Percentiles rank a stretch among this genome's conserved stretches.
Conservation (phyloP, 345 rosid species). For the Citrus unshiu region DNA sequence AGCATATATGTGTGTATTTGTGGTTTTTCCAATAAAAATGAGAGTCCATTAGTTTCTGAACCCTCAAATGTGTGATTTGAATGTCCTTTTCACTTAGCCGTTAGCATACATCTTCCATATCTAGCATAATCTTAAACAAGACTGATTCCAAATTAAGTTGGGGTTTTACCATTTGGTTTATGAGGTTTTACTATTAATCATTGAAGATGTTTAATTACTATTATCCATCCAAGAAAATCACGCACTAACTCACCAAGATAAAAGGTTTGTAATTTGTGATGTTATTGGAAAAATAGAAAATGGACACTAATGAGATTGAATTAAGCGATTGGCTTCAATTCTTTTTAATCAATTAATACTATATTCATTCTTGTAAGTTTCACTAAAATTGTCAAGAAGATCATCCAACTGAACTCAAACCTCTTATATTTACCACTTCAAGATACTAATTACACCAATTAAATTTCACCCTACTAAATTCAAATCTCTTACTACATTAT, state of each 20-base stretch:
- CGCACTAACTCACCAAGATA: not conserved
- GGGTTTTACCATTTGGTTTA: too few species aligned
- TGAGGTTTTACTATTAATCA: not conserved
- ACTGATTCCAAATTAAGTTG: not conserved
- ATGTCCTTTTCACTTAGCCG: not conserved
- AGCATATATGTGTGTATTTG: accelerated
- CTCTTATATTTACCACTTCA: not conserved
- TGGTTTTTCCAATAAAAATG: too few species aligned
- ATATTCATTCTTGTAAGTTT: not conserved
- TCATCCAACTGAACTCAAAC: not conserved
- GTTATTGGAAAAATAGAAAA: not conserved
- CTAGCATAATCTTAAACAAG: not conserved
- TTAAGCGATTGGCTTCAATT: not conserved
- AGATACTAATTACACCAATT: too few species aligned
- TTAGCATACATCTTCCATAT: not conserved
- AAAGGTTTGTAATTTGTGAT: not conserved
- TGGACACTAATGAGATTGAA: not conserved
- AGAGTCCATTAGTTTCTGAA: not conserved
- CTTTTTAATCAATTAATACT: too few species aligned
- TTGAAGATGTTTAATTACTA: not conserved
- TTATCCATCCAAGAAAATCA: not conserved
- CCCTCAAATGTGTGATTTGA: not conserved
- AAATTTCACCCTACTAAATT: not conserved
- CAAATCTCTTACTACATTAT: too few species aligned
- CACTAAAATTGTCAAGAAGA: not conserved